A percentile compares a stretch with the other conserved stretches of the same genome.
Evolutionary conservation across 192 early-diverging fungal genomes (phyloP).

Genomic region (Backusella tuberculispora): DNA sequence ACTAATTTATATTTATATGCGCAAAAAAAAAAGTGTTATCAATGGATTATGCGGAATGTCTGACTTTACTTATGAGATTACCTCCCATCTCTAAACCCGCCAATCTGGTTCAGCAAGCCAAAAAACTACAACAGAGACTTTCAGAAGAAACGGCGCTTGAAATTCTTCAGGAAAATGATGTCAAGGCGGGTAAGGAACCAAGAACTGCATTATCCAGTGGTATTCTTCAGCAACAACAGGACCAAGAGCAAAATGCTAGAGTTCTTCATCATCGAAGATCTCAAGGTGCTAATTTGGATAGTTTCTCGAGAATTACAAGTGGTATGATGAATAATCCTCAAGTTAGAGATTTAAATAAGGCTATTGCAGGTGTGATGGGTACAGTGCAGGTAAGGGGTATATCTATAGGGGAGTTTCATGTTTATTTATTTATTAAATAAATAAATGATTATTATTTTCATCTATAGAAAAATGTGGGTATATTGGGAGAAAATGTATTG

Average conservation of each 20-base stretch:
- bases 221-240: constrained; percentile 1
- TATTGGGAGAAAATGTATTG: constrained; percentile 42
- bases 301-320: constrained; percentile 46
- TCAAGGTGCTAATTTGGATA: constrained; percentile 19
- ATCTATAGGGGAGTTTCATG: neutral
- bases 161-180: constrained; percentile 63
- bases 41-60: constrained; percentile 66
- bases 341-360: constrained; percentile 56
- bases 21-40: constrained; percentile 49
- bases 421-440: neutral
- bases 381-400: constrained; percentile 41
- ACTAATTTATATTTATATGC: too few relatives aligned
- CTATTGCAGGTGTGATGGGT: constrained; percentile 51
- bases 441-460: neutral
- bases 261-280: constrained; percentile 15
- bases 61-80: constrained; percentile 66
- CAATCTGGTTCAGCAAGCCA: constrained; percentile 66
- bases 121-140: constrained; percentile 61
- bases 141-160: constrained; percentile 52
- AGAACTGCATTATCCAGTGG: constrained; percentile 22
- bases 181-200: constrained; percentile 46
- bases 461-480: constrained; percentile 43
- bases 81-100: constrained; percentile 54
- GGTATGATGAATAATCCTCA: constrained; percentile 59
- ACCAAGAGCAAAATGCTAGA: neutral